A percentile compares a stretch with the other conserved stretches of the same genome.
Evolutionary conservation across 495 filamentous ascomycete species (phyloP).

Genomic region (Staphylotrichum tortipilum): DNA sequence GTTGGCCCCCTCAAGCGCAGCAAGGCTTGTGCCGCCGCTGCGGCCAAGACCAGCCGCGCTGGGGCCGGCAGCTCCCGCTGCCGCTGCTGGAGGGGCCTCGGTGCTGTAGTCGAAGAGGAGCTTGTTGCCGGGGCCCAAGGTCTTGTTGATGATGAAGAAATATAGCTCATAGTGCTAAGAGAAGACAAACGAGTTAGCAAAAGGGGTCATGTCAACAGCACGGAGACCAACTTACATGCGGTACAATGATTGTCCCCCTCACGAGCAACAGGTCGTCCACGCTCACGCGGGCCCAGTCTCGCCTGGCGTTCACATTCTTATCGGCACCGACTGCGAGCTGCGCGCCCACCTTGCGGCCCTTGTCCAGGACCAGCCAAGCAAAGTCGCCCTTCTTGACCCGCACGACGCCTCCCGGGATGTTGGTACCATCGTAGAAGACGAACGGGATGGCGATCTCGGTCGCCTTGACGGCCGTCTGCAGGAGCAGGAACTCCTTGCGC

Average conservation of each 20-base stretch:
- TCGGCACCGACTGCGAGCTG: conserved; percentile 61
- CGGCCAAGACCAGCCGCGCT: conserved; percentile 30
- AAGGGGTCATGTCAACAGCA: neutral
- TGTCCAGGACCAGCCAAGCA: conserved; percentile 85
- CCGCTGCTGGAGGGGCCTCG: conserved; percentile 33
- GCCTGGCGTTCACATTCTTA: conserved; percentile 52
- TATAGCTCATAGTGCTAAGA: conserved; percentile 97
- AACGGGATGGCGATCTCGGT: conserved; percentile 90
- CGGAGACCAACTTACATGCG: conserved; percentile 60
- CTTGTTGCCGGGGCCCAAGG: conserved; percentile 57
- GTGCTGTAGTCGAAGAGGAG: conserved; percentile 68
- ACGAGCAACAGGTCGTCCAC: conserved; percentile 98
- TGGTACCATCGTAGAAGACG: conserved; percentile 97
- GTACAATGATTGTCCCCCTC: conserved; percentile 83
- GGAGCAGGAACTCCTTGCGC: conserved; percentile 71
- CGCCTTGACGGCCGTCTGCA: conserved; percentile 81
- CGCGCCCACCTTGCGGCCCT: conserved; percentile 80
- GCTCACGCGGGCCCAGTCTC: conserved; percentile 86
- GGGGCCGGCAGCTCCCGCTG: neutral
- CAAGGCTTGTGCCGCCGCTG: conserved; percentile 20
- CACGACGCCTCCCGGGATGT: conserved; percentile 74
- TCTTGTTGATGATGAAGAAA: conserved; percentile 88
- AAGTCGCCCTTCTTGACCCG: conserved; percentile 87
- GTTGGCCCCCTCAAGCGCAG: conserved; percentile 60
- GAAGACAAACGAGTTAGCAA: neutral